A percentile compares a stretch with the other conserved stretches of the same genome.
phyloP scores from a whole-genome alignment of 768 basidiomycete genomes.

The Suillus occidentalis region DNA sequence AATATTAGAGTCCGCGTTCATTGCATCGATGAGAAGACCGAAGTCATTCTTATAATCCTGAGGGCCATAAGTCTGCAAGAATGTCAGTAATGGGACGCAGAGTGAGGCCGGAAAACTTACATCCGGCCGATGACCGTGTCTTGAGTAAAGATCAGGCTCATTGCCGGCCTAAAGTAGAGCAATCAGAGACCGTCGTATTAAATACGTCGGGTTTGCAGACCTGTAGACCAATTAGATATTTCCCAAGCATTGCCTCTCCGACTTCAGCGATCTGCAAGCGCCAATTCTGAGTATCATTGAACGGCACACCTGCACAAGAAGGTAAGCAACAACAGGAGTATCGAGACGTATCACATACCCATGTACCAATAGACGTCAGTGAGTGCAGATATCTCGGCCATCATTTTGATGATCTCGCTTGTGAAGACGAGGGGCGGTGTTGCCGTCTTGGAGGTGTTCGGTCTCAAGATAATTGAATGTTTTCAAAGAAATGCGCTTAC shows the following conservation, averaged over 20 bases:
- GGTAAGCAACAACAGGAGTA: constrained; percentile 5
- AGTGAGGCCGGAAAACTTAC: not conserved
- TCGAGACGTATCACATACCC: constrained; percentile 30
- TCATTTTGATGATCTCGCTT: constrained; percentile 64
- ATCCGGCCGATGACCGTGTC: constrained; percentile 35
- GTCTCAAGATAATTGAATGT: not conserved
- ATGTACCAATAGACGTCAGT: constrained; percentile 69
- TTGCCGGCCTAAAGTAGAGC: constrained; percentile 56
- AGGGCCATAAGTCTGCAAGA: constrained; percentile 28
- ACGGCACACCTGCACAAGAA: constrained; percentile 47
- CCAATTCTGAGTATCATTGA: constrained; percentile 62
- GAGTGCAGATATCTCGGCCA: constrained; percentile 56
- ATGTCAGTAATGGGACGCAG: not conserved
- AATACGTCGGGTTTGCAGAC: constrained; percentile 3
- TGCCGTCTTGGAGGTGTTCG: constrained; percentile 42
- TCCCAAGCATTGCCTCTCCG: constrained; percentile 62
- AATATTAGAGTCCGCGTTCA: constrained; percentile 40
- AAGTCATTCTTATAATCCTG: constrained; percentile 55
- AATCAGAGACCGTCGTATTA: not conserved
- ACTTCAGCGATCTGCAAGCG: constrained; percentile 54
- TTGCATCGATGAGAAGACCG: constrained; percentile 43
- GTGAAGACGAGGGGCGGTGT: constrained; percentile 70
- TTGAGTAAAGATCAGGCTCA: constrained; percentile 75
- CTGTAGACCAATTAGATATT: constrained; percentile 59
- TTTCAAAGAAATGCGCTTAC: constrained; percentile 28